Evolutionary conservation across 78 protist genomes (phyloP), one percentile per base, ranked within the genome.

Genomic region (Dictyostelium capitatum): DNA sequence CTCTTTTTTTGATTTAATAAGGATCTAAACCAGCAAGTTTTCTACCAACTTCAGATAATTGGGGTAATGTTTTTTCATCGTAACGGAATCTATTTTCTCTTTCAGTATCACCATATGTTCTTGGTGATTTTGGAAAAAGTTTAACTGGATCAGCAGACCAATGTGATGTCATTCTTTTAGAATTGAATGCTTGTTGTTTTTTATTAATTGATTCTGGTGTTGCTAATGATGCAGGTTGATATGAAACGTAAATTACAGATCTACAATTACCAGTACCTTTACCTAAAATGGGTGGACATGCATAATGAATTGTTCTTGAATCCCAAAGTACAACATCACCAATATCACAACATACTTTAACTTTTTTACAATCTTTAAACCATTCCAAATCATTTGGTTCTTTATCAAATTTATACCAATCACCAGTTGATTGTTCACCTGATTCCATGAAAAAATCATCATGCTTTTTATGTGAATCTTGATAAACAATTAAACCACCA

Each of bases 301-400:
- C 92, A 8, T 19, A 72, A 48, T 85, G 92, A 46, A 85, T 85
- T 1, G 92, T 85, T 62, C 92, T 53, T 0, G 51, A n/a, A 30
- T 85, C 92, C 92, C 92, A 85, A 1, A 85, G 28, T 19, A 85
- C 92, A 3, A 85, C 12, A 75, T 85, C 92, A 59, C 92, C 92
- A 32, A 53, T n/a, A 28, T 85, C 69, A 75, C 92, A 85, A 30
- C 72, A 56, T 9, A 85, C 92, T 17, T 85, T 85, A 5, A 85
- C 48, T 57, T 59, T 56, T 59, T 85, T 72, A 30, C 92, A 85
- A 5, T 85, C 28, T 43, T 72, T 59, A 46, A 85, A 85, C 41
- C 47, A 47, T 32, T 32, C 14, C 6, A 83, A 15, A 10, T 15
- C 11, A 0, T 62, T 20, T 43, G 83, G 83, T 1, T 74, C 83